phyloP scores from a whole-genome alignment of 139 green algal genomes.

The Marvania coccoides region DNA sequence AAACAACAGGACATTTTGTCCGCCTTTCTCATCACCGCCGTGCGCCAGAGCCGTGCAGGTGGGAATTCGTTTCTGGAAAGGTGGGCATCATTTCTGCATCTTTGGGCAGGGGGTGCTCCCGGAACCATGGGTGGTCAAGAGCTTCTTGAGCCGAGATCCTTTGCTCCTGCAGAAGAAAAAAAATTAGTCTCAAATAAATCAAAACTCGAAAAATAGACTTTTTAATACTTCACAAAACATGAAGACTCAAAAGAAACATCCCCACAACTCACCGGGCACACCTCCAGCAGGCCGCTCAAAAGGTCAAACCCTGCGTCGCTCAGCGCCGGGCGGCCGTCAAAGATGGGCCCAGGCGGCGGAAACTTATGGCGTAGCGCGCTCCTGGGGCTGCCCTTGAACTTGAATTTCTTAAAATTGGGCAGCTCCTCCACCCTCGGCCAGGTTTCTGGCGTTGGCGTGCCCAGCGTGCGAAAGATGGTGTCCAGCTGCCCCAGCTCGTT shows the following conservation, averaged over 20 bases:
- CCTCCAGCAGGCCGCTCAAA: slow-evolving; percentile 42
- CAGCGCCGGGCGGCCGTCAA: slow-evolving; percentile 29
- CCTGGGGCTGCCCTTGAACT: slow-evolving; percentile 12
- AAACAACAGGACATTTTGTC: no score
- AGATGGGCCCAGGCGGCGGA: slow-evolving; percentile 13
- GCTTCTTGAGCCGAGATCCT: slow-evolving; percentile 47
- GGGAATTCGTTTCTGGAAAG: slow-evolving; percentile 28
- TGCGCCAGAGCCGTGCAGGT: no score
- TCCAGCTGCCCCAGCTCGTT: slow-evolving; percentile 72
- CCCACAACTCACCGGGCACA: slow-evolving; percentile 37
- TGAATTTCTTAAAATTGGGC: slow-evolving; percentile 26
- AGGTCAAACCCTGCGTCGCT: slow-evolving; percentile 50
- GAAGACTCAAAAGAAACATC: neutral
- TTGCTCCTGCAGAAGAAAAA: neutral
- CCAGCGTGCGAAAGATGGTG: slow-evolving; percentile 67
- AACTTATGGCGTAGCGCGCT: slow-evolving; percentile 42
- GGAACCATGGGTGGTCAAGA: slow-evolving; percentile 44
- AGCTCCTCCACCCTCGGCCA: slow-evolving; percentile 63
- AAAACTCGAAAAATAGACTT: neutral
- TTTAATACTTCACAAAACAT: neutral
- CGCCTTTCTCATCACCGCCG: no score
- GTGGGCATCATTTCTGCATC: slow-evolving; percentile 48
- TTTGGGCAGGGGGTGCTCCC: slow-evolving; percentile 42
- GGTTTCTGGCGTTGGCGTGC: slow-evolving; percentile 63
- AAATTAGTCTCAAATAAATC: no score